These are phyloP conservation scores for Amesomyces nigricolor DNA, from an alignment of 2,329 filamentous ascomycete species.

Conservation along the genomic window DNA sequence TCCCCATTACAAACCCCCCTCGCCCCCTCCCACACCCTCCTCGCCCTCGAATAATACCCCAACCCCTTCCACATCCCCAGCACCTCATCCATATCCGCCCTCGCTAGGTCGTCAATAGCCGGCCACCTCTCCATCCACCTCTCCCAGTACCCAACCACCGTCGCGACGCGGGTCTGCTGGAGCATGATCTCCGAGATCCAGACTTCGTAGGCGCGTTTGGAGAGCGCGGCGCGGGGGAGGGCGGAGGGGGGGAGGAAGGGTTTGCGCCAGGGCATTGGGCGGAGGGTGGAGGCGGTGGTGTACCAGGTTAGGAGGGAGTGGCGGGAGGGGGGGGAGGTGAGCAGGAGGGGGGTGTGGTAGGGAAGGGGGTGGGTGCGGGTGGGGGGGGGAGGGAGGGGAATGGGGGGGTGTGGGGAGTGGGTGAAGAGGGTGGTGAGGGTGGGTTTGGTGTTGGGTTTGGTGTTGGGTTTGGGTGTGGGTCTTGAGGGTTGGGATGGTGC, in stretches of 20 bases:
- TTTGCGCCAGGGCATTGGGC: constrained; percentile 57
- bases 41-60: constrained; percentile 61
- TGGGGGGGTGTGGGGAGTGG: background rate
- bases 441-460: background rate
- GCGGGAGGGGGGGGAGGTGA: constrained; percentile 34
- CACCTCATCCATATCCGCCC: constrained; percentile 50
- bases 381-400: background rate
- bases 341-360: constrained; percentile 48
- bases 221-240: constrained; percentile 33
- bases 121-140: constrained; percentile 58
- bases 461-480: background rate
- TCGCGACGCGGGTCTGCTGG: constrained; percentile 58
- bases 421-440: background rate
- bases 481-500: background rate
- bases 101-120: constrained; percentile 50
- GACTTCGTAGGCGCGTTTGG: constrained; percentile 56
- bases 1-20: constrained; percentile 41
- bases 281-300: constrained; percentile 40
- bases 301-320: constrained; percentile 46
- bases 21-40: constrained; percentile 53
- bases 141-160: constrained; percentile 59
- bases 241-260: constrained; percentile 41
- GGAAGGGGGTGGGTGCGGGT: constrained; percentile 30
- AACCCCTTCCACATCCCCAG: constrained; percentile 52
- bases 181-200: constrained; percentile 65